Evolutionary conservation across 2,329 filamentous ascomycete genomes (phyloP).

Genomic region (Pseudogymnoascus sp.): DNA sequence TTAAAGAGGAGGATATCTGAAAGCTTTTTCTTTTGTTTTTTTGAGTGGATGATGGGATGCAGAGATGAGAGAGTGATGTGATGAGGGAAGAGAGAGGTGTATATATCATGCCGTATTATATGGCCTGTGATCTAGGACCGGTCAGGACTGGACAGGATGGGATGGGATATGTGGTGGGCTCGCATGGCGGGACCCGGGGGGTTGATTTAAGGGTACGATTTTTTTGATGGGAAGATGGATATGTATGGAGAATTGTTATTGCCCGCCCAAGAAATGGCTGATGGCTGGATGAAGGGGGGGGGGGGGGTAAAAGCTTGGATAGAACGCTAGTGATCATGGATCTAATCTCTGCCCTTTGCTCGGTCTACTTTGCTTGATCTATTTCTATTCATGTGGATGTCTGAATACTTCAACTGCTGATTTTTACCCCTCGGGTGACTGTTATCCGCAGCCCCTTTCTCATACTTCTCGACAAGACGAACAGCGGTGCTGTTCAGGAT

Average conservation of each 20-base stretch:
- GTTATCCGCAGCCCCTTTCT: no score
- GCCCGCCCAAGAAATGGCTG: slow-evolving; percentile 1
- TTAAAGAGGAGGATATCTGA: not conserved
- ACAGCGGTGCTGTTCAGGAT: no score
- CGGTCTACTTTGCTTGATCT: not conserved
- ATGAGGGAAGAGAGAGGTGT: not conserved
- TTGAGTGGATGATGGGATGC: not conserved
- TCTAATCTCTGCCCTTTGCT: slow-evolving; percentile 1
- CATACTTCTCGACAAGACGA: no score
- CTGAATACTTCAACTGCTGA: not conserved
- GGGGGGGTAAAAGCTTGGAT: not conserved
- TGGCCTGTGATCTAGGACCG: slow-evolving; percentile 7
- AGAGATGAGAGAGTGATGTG: not conserved
- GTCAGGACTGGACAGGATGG: not conserved
- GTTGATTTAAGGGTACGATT: not conserved
- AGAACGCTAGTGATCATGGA: slow-evolving; percentile 8
- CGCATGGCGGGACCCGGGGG: not conserved
- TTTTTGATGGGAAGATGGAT: not conserved
- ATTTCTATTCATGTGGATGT: not conserved
- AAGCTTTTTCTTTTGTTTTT: not conserved
- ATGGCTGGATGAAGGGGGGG: not conserved
- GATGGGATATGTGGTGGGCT: not conserved
- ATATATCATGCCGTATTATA: slow-evolving; percentile 5
- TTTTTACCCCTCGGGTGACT: no score
- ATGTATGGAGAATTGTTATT: not conserved